Percentiles rank a stretch among this genome's conserved stretches.
Evolutionary conservation across 805 yeast species (phyloP).

Genomic region (Clavispora phyllophila): DNA sequence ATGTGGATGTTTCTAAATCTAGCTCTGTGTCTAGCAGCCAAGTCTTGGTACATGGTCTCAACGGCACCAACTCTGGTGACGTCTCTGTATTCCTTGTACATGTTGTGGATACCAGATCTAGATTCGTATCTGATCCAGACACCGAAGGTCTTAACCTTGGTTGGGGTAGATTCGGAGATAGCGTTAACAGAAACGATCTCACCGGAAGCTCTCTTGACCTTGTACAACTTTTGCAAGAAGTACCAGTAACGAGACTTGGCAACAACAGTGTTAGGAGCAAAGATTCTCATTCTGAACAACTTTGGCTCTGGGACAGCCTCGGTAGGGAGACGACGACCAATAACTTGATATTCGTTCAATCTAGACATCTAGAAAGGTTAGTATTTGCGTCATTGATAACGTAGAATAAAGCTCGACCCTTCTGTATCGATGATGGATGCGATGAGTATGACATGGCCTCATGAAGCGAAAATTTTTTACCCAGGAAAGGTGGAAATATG

Average conservation of each 20-base stretch:
- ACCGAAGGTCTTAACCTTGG: constrained; percentile 99
- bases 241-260: constrained; percentile 99
- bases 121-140: constrained; percentile 99
- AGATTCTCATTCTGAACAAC: constrained; percentile 99
- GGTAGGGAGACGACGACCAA: constrained; percentile 99
- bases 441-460: neutral
- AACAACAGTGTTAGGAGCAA: constrained; percentile 97
- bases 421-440: neutral
- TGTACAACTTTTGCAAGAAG: constrained; percentile 98
- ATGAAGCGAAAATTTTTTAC: neutral
- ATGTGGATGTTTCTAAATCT: constrained; percentile 99
- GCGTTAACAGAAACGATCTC: constrained; percentile 92
- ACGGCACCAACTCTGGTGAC: constrained; percentile 99
- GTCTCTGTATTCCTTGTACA: constrained; percentile 99
- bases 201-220: constrained; percentile 99
- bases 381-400: constrained; percentile 2
- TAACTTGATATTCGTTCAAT: constrained; percentile 98
- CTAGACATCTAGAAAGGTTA: constrained; percentile 62
- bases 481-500: neutral
- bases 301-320: constrained; percentile 99
- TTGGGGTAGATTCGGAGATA: constrained; percentile 93
- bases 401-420: neutral
- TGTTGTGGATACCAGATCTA: constrained; percentile 99
- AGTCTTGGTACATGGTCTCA: constrained; percentile 97
- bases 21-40: constrained; percentile 99